These are phyloP conservation scores for Fraxinus platypoda DNA, from an alignment of 305 asterid genomes.

Conservation along the genomic window DNA sequence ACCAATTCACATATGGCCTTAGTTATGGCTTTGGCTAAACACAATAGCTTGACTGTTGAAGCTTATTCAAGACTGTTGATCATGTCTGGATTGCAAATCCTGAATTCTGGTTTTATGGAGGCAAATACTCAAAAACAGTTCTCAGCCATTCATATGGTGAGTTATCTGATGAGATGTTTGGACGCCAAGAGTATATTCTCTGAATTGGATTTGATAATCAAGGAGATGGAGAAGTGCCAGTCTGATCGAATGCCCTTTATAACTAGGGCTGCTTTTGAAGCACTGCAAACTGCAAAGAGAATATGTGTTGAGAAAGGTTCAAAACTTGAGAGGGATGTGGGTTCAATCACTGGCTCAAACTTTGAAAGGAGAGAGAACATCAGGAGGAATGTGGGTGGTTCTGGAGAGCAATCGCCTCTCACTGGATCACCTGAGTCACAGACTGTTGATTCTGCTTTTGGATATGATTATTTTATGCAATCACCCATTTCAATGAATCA, in stretches of 20 bases:
- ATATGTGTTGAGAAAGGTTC: slow-evolving; percentile 49
- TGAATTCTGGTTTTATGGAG: slow-evolving; percentile 55
- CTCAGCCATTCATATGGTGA: slow-evolving; percentile 88
- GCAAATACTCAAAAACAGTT: slow-evolving; percentile 79
- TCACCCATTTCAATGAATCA: slow-evolving; percentile 64
- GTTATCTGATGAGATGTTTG: slow-evolving; percentile 71
- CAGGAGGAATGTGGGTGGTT: slow-evolving; percentile 33
- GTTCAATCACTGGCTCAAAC: slow-evolving; percentile 52
- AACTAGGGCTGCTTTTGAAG: slow-evolving; percentile 88
- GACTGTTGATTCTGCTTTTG: slow-evolving; percentile 55
- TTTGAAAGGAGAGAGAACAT: slow-evolving; percentile 40
- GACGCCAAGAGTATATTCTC: slow-evolving; percentile 76
- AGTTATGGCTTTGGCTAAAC: slow-evolving; percentile 79
- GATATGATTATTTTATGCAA: slow-evolving; percentile 44
- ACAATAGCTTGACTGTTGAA: slow-evolving; percentile 70
- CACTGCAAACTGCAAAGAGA: slow-evolving; percentile 65
- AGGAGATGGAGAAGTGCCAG: slow-evolving; percentile 86
- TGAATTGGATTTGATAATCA: slow-evolving; percentile 60
- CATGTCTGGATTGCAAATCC: slow-evolving; percentile 59
- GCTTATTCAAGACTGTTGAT: slow-evolving; percentile 81
- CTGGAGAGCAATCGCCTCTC: slow-evolving; percentile 54
- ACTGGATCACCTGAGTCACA: slow-evolving; percentile 82
- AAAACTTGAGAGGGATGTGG: slow-evolving; percentile 43
- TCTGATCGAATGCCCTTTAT: slow-evolving; percentile 80
- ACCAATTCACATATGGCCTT: slow-evolving; percentile 75